A percentile compares a stretch with the other conserved stretches of the same genome.
Conservation (phyloP, 148 eudicot species). For the Rhododendron griersonianum region DNA sequence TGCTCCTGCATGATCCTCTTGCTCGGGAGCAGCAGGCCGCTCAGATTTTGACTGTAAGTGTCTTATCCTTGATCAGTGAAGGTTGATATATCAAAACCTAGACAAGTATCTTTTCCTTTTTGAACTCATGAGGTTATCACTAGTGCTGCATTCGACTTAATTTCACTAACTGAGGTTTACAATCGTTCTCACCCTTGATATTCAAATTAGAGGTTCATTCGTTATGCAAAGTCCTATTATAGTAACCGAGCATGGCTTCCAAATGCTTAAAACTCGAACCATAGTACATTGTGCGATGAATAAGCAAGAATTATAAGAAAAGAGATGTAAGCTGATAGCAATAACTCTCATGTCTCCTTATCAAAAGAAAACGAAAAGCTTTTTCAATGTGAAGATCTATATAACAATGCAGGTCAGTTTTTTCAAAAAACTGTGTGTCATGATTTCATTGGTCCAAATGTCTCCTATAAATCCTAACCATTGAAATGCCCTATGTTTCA, state of each 20-base stretch:
- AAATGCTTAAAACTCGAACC: neutral
- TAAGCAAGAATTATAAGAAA: too few relatives aligned
- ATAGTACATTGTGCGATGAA: too few relatives aligned
- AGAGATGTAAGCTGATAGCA: too few relatives aligned
- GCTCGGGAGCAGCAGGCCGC: conserved; percentile 83
- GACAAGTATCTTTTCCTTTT: neutral
- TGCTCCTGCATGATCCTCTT: conserved; percentile 68
- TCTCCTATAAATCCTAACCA: too few relatives aligned
- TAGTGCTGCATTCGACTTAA: neutral
- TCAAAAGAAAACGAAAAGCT: too few relatives aligned
- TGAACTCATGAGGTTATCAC: too few relatives aligned
- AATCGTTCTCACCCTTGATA: neutral
- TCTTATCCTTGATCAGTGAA: neutral
- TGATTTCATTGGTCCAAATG: too few relatives aligned
- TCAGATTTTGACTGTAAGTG: conserved; percentile 73
- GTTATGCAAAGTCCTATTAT: neutral
- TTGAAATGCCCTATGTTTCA: too few relatives aligned
- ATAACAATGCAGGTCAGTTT: too few relatives aligned
- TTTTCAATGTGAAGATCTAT: too few relatives aligned
- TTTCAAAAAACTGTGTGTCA: too few relatives aligned
- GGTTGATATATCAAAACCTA: neutral
- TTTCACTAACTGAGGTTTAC: neutral
- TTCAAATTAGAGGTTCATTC: neutral
- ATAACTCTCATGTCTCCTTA: too few relatives aligned
- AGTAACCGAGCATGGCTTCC: neutral